phyloP scores from a whole-genome alignment of 306 rosid genomes.

The Ormosia emarginata region DNA sequence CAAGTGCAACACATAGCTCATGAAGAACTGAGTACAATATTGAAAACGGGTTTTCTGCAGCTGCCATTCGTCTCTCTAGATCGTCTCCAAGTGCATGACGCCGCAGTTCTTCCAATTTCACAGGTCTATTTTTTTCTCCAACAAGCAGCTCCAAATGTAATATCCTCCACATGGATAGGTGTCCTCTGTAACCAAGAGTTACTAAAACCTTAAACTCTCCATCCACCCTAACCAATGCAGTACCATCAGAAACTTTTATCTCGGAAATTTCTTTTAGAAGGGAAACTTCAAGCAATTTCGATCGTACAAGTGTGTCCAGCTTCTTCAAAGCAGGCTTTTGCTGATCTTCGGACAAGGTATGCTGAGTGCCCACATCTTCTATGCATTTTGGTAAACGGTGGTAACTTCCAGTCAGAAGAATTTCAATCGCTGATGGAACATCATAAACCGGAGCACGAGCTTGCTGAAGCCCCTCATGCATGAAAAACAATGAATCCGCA shows the following conservation, averaged over 20 bases:
- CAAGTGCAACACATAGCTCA: slow-evolving; percentile 84
- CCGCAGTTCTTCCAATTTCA: slow-evolving; percentile 67
- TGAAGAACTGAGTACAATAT: slow-evolving; percentile 82
- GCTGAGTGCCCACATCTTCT: slow-evolving; percentile 80
- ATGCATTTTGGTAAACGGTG: slow-evolving; percentile 83
- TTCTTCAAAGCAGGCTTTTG: slow-evolving; percentile 90
- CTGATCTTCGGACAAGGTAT: slow-evolving; percentile 68
- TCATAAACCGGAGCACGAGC: slow-evolving; percentile 98
- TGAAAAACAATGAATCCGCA: slow-evolving; percentile 94
- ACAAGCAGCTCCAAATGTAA: slow-evolving; percentile 93
- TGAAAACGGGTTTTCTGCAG: slow-evolving; percentile 75
- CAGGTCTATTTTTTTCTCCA: slow-evolving; percentile 70
- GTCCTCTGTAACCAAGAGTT: slow-evolving; percentile 96
- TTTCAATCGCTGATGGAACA: slow-evolving; percentile 91
- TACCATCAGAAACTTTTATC: slow-evolving; percentile 74
- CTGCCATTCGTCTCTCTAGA: slow-evolving; percentile 97
- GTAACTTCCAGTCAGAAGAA: slow-evolving; percentile 81
- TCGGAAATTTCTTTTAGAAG: slow-evolving; percentile 81
- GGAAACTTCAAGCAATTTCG: slow-evolving; percentile 76
- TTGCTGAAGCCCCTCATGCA: slow-evolving; percentile 99
- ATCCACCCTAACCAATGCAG: slow-evolving; percentile 69
- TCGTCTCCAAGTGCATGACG: slow-evolving; percentile 83
- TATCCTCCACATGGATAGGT: slow-evolving; percentile 96
- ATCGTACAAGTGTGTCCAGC: slow-evolving; percentile 82
- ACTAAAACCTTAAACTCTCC: slow-evolving; percentile 91